Evolutionary conservation across 495 filamentous ascomycete genomes (phyloP).

Genomic region (Neurospora hispaniola): DNA sequence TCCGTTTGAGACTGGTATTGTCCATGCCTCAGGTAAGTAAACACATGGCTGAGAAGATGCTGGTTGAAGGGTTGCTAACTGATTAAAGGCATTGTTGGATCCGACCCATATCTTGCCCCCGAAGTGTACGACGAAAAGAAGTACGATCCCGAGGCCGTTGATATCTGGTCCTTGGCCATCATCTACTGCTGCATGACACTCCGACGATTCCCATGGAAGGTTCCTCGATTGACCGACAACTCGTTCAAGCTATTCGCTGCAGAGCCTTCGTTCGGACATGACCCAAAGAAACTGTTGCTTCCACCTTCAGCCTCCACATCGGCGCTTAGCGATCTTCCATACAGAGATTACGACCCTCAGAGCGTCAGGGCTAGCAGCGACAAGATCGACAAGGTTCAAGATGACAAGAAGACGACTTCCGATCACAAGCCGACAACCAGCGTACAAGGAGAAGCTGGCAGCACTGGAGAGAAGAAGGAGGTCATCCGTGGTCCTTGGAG

Average conservation of each 20-base stretch:
- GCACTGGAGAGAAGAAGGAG: conserved; percentile 51
- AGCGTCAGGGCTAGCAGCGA: conserved; percentile 4
- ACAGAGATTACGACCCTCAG: conserved; percentile 28
- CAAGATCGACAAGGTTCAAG: neutral
- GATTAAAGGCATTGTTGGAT: conserved; percentile 82
- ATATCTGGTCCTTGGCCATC: conserved; percentile 97
- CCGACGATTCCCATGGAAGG: conserved; percentile 94
- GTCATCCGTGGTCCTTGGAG: conserved; percentile 90
- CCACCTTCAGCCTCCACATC: conserved; percentile 28
- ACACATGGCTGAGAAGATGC: neutral
- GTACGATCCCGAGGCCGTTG: conserved; percentile 88
- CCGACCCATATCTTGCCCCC: conserved; percentile 92
- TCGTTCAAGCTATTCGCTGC: conserved; percentile 89
- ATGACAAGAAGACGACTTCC: conserved; percentile 7
- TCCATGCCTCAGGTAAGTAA: conserved; percentile 70
- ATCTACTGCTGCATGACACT: conserved; percentile 99
- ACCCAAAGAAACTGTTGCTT: conserved; percentile 34
- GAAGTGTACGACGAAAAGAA: conserved; percentile 93
- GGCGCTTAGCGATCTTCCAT: conserved; percentile 24
- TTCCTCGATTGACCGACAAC: conserved; percentile 81
- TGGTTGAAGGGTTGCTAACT: conserved; percentile 3
- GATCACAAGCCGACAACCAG: conserved; percentile 5
- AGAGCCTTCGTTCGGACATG: conserved; percentile 49
- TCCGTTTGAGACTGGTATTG: conserved; percentile 89
- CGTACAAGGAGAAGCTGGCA: conserved; percentile 3